Base-by-base conservation (phyloP, 2,329 filamentous ascomycete species). In the Penicillium nordicum region DNA sequence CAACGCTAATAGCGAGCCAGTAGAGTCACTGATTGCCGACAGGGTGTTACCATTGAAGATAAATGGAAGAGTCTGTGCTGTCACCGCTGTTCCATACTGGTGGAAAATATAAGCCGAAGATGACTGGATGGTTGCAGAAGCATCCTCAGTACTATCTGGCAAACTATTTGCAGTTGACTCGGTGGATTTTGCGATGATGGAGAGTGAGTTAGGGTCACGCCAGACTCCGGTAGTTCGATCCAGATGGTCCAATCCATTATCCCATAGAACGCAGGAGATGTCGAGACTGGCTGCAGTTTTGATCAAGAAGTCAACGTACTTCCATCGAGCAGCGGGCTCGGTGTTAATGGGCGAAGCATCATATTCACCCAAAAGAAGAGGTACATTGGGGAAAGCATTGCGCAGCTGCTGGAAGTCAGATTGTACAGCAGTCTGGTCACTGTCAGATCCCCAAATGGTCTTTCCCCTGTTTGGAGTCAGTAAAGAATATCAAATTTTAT, bases 331-430 rank as follows among this genome's bases (percentile, higher is more conserved):
- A 0, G 81, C 80, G 0, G 79, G 76, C 65, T 87, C 84, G 1
- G 79, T 80, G 47, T 76, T 76, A 0, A 71, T 67, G 3, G 77
- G 76, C 0, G 77, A 80, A 1, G 80, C 79, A 55, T 81, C 78
- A 69, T 80, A 86, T 70, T 87, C 83, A 11, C 84, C 83, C 12
- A 86, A 76, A 2, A 86, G 67, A 2, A 85, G 71, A 0, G 83
- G 83, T 1, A 85, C 70, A 36, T 79, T 74, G 2, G 78, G 80
- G 63, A 85, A 84, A 63, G 84, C 84, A 9, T 74, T 74, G 1
- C 82, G 76, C 8, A 85, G 76, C 36, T 76, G 71, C 21, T 75
- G 68, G 32, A 86, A 75, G 53, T 85, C 83, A 6, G 74, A 68
- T 38, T 77, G 73, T 7, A 85, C 67, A 2, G 75, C 46, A 2